Evolutionary conservation across 2,329 filamentous ascomycete genomes (phyloP).

Genomic region (Penicillium sp.): DNA sequence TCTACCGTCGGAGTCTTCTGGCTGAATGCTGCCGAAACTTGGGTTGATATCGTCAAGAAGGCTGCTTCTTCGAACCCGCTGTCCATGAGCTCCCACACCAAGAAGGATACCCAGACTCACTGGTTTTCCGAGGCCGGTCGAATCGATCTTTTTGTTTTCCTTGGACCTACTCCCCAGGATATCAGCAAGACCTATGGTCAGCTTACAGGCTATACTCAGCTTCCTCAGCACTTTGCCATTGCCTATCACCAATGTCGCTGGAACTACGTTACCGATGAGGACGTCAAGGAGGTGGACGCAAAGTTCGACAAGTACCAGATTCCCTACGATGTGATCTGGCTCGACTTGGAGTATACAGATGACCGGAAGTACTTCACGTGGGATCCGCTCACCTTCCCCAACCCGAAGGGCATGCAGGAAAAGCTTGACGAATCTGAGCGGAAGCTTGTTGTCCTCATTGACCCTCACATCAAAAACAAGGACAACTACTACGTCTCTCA

Average conservation of each 20-base stretch:
- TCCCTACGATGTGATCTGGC: conserved; percentile 98
- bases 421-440: conserved; percentile 81
- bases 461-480: conserved; percentile 95
- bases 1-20: conserved; percentile 96
- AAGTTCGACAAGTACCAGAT: conserved; percentile 96
- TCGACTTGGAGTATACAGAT: conserved; percentile 96
- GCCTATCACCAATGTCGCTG: conserved; percentile 97
- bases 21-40: conserved; percentile 95
- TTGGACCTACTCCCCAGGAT: conserved; percentile 81
- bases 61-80: conserved; percentile 73
- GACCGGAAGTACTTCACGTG: conserved; percentile 98
- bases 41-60: conserved; percentile 88
- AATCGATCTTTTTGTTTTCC: conserved; percentile 89
- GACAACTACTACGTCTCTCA: conserved; percentile 73
- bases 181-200: conserved; percentile 80
- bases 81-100: conserved; percentile 66
- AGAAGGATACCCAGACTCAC: conserved; percentile 81
- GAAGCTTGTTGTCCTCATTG: conserved; percentile 91
- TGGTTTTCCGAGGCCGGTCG: conserved; percentile 94
- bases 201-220: conserved; percentile 83
- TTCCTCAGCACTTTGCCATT: conserved; percentile 89
- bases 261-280: conserved; percentile 97
- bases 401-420: conserved; percentile 83
- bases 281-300: conserved; percentile 92
- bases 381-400: conserved; percentile 82